Conservation (phyloP, 225 moss, liverwort and hornwort species). For the Sphagnum contortum region DNA sequence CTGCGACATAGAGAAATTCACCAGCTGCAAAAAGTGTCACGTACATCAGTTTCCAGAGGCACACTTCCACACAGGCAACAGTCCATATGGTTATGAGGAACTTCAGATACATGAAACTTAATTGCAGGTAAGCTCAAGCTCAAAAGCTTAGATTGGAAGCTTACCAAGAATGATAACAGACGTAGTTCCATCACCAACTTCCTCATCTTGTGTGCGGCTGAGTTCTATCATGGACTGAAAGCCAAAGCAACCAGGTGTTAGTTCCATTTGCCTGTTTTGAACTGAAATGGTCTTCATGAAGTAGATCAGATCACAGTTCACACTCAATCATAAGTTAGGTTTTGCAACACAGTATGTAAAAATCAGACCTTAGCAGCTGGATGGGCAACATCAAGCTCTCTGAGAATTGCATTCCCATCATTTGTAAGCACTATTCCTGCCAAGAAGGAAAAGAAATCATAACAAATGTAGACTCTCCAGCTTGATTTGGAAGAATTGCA, state of each 20-base stretch:
- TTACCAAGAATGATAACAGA: constrained; percentile 79
- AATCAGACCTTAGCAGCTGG: constrained; percentile 74
- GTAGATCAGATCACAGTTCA: no score
- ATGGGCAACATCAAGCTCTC: constrained; percentile 85
- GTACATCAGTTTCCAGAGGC: not conserved
- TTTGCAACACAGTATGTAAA: no score
- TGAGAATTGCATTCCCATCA: constrained; percentile 80
- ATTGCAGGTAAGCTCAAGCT: not conserved
- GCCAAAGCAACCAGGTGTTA: no score
- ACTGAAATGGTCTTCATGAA: no score
- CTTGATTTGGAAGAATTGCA: not conserved
- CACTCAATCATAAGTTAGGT: no score
- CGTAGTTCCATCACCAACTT: constrained; percentile 94
- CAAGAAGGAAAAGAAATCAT: not conserved
- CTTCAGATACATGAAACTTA: no score
- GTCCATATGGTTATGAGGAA: no score
- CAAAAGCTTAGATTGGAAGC: not conserved
- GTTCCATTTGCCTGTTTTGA: no score
- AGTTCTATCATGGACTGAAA: constrained; percentile 88
- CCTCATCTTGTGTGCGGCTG: constrained; percentile 95
- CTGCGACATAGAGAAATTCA: constrained; percentile 80
- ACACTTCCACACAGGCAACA: not conserved
- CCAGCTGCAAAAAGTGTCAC: constrained; percentile 46
- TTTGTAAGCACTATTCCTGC: constrained; percentile 82
- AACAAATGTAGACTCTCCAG: not conserved